Percentiles rank a stretch among this genome's conserved stretches.
Evolutionary conservation across 371 early-diverging fungal genomes (phyloP).

Genomic region (Mucor velutinosus): DNA sequence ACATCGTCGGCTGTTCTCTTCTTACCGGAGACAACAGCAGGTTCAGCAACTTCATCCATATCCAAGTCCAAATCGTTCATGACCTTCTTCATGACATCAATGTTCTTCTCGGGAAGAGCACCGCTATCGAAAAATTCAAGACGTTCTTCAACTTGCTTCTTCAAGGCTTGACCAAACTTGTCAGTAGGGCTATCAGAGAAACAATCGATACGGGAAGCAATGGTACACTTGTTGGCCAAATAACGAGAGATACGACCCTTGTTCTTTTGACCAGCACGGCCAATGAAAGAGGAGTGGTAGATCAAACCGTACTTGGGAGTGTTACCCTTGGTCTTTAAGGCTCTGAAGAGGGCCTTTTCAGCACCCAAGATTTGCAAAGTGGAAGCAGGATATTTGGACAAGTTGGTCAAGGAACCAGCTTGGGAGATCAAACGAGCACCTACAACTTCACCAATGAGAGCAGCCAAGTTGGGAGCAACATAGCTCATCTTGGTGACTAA

Average conservation of each 20-base stretch:
- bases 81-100: conserved; percentile 92
- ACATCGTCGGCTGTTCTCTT: conserved; percentile 36
- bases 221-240: conserved; percentile 98
- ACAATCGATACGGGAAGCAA: conserved; percentile 98
- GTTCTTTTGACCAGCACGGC: conserved; percentile 93
- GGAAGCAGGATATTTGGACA: conserved; percentile 96
- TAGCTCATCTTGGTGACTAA: conserved; percentile 93
- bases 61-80: conserved; percentile 68
- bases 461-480: conserved; percentile 98
- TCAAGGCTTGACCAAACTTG: conserved; percentile 96
- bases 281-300: conserved; percentile 96
- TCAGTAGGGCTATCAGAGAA: conserved; percentile 86
- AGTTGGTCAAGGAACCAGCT: conserved; percentile 96
- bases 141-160: conserved; percentile 95
- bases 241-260: conserved; percentile 98
- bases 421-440: conserved; percentile 96
- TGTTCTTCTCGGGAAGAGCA: conserved; percentile 87
- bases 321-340: conserved; percentile 96
- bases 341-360: conserved; percentile 98
- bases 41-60: conserved; percentile 47
- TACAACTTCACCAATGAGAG: conserved; percentile 96
- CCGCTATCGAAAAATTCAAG: conserved; percentile 93
- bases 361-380: conserved; percentile 99
- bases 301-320: conserved; percentile 99
- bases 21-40: conserved; percentile 15